These are phyloP conservation scores for Chlorella sp. DNA, from an alignment of 139 green algal genomes.

Conservation along the genomic window DNA sequence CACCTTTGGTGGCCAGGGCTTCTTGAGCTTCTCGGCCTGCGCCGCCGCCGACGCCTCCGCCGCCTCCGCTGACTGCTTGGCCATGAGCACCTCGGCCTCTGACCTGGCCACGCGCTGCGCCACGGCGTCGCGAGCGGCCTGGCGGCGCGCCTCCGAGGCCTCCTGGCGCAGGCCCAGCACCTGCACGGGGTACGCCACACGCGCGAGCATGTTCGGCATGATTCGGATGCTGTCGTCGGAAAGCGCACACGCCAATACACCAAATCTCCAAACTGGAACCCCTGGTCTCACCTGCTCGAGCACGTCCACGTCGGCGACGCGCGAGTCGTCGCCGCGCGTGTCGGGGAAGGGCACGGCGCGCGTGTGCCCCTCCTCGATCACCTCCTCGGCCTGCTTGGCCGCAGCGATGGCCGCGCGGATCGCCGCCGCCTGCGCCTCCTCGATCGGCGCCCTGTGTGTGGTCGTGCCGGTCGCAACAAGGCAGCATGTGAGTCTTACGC, in stretches of 20 bases:
- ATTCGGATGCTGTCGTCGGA: too few relatives aligned
- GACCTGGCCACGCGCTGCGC: conserved; percentile 8
- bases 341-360: background rate
- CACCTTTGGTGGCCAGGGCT: conserved; percentile 34
- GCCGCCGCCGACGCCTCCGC: conserved; percentile 14
- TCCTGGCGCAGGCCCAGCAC: conserved; percentile 6
- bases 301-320: conserved; percentile 12
- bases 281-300: conserved; percentile 16
- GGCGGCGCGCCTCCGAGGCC: background rate
- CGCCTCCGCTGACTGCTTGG: conserved; percentile 5
- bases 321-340: background rate
- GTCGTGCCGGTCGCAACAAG: too few relatives aligned
- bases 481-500: too few relatives aligned
- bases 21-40: conserved; percentile 17
- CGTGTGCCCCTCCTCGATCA: background rate
- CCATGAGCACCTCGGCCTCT: conserved; percentile 7
- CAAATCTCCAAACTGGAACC: too few relatives aligned
- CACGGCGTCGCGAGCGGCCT: background rate
- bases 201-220: too few relatives aligned
- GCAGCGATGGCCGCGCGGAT: conserved; percentile 3
- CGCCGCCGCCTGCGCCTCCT: background rate
- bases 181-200: too few relatives aligned
- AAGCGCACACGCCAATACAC: too few relatives aligned
- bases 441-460: too few relatives aligned
- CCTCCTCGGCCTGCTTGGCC: background rate